These are phyloP conservation scores for Hydrangea macrophylla DNA, from an alignment of 148 eudicot genomes.

Conservation along the genomic window DNA sequence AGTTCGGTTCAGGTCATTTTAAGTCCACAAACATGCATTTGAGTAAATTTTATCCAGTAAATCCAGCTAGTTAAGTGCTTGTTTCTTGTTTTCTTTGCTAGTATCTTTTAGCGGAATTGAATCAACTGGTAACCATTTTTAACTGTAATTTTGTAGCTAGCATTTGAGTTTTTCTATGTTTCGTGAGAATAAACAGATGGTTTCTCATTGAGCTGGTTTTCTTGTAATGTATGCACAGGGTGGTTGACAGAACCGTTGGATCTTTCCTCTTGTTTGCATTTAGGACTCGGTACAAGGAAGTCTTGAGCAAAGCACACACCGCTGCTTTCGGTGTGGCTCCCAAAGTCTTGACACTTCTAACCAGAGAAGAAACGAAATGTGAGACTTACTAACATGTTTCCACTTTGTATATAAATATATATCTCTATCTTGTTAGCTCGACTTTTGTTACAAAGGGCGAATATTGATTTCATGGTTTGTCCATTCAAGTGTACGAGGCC, in stretches of 20 bases:
- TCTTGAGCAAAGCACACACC: slow-evolving; percentile 74
- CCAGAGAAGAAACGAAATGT: slow-evolving; percentile 84
- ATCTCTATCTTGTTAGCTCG: not conserved
- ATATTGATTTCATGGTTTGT: slow-evolving; percentile 11
- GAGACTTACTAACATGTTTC: slow-evolving; percentile 26
- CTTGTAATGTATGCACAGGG: slow-evolving; percentile 40
- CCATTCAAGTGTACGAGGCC: slow-evolving; percentile 71
- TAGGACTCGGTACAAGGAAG: slow-evolving; percentile 82
- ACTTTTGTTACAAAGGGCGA: not conserved
- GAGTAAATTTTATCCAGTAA: not conserved
- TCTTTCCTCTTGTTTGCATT: slow-evolving; percentile 82
- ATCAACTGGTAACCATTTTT: no score
- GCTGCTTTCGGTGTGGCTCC: slow-evolving; percentile 51
- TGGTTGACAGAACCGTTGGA: slow-evolving; percentile 71
- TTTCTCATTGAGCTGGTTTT: not conserved
- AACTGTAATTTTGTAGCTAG: not conserved
- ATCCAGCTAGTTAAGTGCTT: not conserved
- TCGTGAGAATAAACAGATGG: not conserved
- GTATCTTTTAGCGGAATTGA: not conserved
- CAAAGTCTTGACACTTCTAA: slow-evolving; percentile 61
- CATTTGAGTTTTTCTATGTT: not conserved
- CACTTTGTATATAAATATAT: no score
- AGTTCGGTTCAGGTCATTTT: not conserved
- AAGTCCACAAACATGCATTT: not conserved
- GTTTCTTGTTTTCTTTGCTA: no score